Base-by-base conservation (phyloP, 2,329 filamentous ascomycete genomes). In the Neonectria faginata region DNA sequence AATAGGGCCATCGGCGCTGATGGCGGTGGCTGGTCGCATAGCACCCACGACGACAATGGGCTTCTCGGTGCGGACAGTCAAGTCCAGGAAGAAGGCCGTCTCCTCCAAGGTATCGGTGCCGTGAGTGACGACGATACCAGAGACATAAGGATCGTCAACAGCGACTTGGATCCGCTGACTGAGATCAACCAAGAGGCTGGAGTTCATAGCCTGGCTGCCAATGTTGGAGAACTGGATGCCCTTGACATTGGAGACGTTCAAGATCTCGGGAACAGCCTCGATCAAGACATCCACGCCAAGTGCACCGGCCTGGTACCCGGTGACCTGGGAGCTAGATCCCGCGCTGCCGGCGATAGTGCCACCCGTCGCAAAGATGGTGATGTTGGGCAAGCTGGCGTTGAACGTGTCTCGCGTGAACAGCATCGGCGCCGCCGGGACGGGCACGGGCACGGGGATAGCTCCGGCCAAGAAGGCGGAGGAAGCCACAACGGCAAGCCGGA, bases 101-200 rank as follows among this genome's bases (percentile, higher is more conserved):
- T 89, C 88, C 70, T 89, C 88, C 0, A 90, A 79, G 0, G 86
- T 88, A 70, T 91, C 88, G 9, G 89, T 91, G 36, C 88, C 88
- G 68, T 90, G 88, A 0, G 88, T 89, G 51, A 91, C 78, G 2
- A 89, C 85, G 3, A 85, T 85, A n/a, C 83, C 87, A 75, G 78
- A 74, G 18, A 74, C 75, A 20, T 76, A 58, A 4, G 77, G 76
- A 42, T 69, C 72, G 22, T 82, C 80, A 1, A 87, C 75, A 58
- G 84, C 83, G 6, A 55, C 61, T 57, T 85, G 83, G 62, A 88
- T 82, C 33, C 79, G 76, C 11, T 83, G 78, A 3, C 82, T 79
- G 18, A 88, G 70, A 7, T 78, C 80, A 12, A 87, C 77, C 18
- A 84, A 79, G 56, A 86, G 80, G 3, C 76, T 79, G 9, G 82